Base-by-base conservation (phyloP, 257 asterid species). In the Ilex aquifolium region DNA sequence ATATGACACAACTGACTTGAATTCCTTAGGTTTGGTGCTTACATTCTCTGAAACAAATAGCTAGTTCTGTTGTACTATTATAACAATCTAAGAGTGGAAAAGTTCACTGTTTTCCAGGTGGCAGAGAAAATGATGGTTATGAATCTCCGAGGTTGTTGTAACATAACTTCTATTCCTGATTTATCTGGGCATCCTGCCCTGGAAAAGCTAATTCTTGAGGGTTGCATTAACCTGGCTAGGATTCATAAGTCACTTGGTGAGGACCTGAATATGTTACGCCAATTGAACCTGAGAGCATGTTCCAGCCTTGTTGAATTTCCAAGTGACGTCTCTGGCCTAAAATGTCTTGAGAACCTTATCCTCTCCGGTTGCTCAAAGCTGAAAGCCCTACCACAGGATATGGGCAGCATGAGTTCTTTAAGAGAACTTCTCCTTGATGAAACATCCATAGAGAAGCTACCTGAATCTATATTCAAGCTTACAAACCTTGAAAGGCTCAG, bases 361-460 rank as follows among this genome's bases (percentile, higher is more conserved):
- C 74, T 75, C 69, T 71, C 80, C 60, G 80, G 62, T 13, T 75
- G 80, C 61, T 53, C 53, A 0, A 53, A 63, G 40, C 73, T 75
- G 42, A 66, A 49, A 36, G n/a, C 59, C 32, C 55, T 75, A 61
- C 80, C 80, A 3, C 59, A 36, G 59, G 65, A 59, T 60, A 59
- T 75, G 55, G 65, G 65, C 62, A 32, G 65, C 62, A 60, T 72
- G 77, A 71, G 48, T 53, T 75, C 74, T 4, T 70, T 75, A 56
- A 68, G 55, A 61, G 74, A 67, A 53, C 64, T 75, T 52, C 58
- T 54, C 46, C 60, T 64, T 14, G 74, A 50, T 56, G 36, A 50
- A 9, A 76, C 77, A 11, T 21, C 60, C 54, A 56, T 76, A 53
- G 64, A 27, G 21, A 49, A 57, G 17, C 40, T 76, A 58, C 77